Percentiles rank a stretch among this genome's conserved stretches.
These are phyloP conservation scores for Microcyclospora tardicrescens DNA, from an alignment of 2,329 filamentous ascomycete species.

Conservation along the genomic window DNA sequence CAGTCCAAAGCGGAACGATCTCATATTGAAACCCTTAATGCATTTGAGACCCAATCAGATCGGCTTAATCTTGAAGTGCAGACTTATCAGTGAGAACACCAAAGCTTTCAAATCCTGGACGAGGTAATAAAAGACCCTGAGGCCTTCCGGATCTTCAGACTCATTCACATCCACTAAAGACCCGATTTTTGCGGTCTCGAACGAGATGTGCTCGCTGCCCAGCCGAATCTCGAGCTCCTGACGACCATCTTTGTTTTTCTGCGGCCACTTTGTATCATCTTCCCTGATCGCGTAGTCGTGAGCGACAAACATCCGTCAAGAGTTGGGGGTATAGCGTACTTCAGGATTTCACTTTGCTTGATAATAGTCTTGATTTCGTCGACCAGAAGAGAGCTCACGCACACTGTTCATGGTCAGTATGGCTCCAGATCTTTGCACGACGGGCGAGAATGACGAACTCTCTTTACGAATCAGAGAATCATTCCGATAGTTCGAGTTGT, in stretches of 20 bases:
- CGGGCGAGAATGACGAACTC: constrained; percentile 47
- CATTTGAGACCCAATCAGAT: constrained; percentile 5
- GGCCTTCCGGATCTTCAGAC: constrained; percentile 85
- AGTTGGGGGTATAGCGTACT: constrained; percentile 42
- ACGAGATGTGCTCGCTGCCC: constrained; percentile 92
- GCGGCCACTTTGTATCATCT: constrained; percentile 96
- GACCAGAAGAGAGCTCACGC: constrained; percentile 79
- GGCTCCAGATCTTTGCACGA: constrained; percentile 2
- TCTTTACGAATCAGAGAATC: constrained; percentile 98
- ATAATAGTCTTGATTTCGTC: constrained; percentile 95
- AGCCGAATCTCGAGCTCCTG: constrained; percentile 92
- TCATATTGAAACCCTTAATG: no score
- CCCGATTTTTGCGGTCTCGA: constrained; percentile 98
- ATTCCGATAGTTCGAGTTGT: constrained; percentile 99
- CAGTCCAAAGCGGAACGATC: no score
- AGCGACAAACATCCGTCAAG: constrained; percentile 1
- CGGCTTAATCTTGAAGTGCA: constrained; percentile 74
- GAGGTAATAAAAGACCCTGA: constrained; percentile 96
- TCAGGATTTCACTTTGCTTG: constrained; percentile 92
- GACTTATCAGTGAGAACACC: constrained; percentile 87
- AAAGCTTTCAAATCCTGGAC: constrained; percentile 95
- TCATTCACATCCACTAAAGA: constrained; percentile 94
- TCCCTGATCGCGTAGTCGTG: constrained; percentile 47
- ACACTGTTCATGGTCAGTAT: constrained; percentile 50
- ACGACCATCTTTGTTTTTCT: constrained; percentile 97